Conservation (phyloP, 2,329 filamentous ascomycete genomes). For the Hypocreales sp. region DNA sequence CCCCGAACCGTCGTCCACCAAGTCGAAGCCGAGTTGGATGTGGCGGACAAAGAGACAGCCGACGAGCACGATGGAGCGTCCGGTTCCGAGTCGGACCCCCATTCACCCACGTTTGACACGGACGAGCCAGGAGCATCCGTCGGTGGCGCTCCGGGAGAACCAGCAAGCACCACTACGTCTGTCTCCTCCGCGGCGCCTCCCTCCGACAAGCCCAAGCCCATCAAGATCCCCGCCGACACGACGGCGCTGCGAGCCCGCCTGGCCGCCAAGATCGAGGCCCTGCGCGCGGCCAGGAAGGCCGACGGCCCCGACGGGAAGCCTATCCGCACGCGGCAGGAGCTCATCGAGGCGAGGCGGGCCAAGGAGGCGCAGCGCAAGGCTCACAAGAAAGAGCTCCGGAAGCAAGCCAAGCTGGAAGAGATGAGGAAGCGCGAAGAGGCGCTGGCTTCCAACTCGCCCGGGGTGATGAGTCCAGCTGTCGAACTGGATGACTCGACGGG, state of each 20-base stretch:
- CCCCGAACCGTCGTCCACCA: conserved; percentile 4
- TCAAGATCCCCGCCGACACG: conserved; percentile 54
- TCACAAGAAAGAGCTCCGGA: conserved; percentile 74
- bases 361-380: conserved; percentile 79
- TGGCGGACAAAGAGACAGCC: conserved; percentile 16
- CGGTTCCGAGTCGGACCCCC: conserved; percentile 32
- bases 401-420: conserved; percentile 66
- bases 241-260: conserved; percentile 65
- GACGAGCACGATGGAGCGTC: conserved; percentile 30
- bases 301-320: conserved; percentile 64
- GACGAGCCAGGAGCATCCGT: conserved; percentile 23
- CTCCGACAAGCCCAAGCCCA: conserved; percentile 47
- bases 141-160: conserved; percentile 23
- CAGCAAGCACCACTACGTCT: conserved; percentile 48
- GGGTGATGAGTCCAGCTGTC: conserved; percentile 39
- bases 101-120: conserved; percentile 41
- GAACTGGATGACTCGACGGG: conserved; percentile 36
- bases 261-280: conserved; percentile 66
- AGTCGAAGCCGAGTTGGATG: no score
- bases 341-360: conserved; percentile 75
- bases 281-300: conserved; percentile 76
- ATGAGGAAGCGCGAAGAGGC: conserved; percentile 49
- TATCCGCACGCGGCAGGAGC: conserved; percentile 74
- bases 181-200: conserved; percentile 49
- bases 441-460: conserved; percentile 45